Evolutionary conservation across 257 asterid genomes (phyloP).

Genomic region (Linderniella brevidens): DNA sequence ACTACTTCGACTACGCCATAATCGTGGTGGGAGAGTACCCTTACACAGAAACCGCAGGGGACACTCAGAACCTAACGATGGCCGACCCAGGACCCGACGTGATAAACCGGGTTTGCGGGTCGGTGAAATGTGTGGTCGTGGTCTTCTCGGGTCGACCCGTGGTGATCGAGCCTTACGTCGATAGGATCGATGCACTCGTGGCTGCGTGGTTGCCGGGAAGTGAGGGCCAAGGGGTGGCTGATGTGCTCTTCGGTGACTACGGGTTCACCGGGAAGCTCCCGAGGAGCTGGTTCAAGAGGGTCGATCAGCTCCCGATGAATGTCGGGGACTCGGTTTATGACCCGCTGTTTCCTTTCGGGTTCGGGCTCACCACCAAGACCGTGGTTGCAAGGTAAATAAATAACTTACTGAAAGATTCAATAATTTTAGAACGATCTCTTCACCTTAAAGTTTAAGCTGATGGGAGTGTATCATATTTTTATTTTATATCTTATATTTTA

Average conservation of each 20-base stretch:
- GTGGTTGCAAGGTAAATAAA: slow-evolving; percentile 32
- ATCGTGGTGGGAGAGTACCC: slow-evolving; percentile 71
- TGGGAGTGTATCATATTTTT: no score
- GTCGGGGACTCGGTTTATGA: slow-evolving; percentile 60
- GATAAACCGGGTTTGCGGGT: slow-evolving; percentile 44
- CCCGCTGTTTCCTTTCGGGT: slow-evolving; percentile 62
- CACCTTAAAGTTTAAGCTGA: no score
- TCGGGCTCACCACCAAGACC: slow-evolving; percentile 40
- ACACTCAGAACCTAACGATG: slow-evolving; percentile 54
- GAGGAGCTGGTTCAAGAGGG: slow-evolving; percentile 65
- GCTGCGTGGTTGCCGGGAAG: slow-evolving; percentile 89
- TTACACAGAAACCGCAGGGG: slow-evolving; percentile 66
- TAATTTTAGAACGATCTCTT: no score
- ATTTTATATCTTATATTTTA: no score
- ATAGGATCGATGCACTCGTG: slow-evolving; percentile 48
- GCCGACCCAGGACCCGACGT: slow-evolving; percentile 55
- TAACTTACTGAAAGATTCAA: no score
- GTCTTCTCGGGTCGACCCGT: slow-evolving; percentile 63
- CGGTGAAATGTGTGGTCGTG: slow-evolving; percentile 47
- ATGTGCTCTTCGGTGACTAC: slow-evolving; percentile 68
- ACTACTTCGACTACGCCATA: slow-evolving; percentile 48
- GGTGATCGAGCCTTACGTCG: slow-evolving; percentile 43
- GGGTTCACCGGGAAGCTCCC: slow-evolving; percentile 53
- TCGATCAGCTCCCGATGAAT: slow-evolving; percentile 69
- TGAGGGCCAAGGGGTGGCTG: slow-evolving; percentile 81